Base-by-base conservation (phyloP, 2,329 filamentous ascomycete genomes). In the Leptographium lundbergii region DNA sequence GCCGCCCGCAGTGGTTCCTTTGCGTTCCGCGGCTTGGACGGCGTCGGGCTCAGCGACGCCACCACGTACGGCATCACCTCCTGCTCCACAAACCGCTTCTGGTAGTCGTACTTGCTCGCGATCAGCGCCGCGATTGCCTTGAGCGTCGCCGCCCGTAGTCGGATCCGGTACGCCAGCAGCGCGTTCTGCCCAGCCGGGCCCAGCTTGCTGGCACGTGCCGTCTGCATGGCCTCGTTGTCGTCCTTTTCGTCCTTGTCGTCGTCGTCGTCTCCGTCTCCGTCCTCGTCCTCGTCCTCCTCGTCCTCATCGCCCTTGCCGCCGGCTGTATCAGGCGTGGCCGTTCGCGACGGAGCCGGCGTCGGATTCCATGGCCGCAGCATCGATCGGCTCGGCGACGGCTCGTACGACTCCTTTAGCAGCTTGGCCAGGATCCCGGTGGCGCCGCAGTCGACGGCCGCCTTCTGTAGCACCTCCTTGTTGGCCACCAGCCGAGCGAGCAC, bases 31-130 rank as follows among this genome's bases (percentile, higher is more conserved):
- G 80, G 79, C 63, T 78, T 81, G 34, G 73, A 69, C n/a, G 79
- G 79, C 34, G 81, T 85, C 57, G 74, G 71, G 1, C 68, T 72
- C 52, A 97, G 78, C 0, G 91, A 94, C 65, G 95, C 89, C 50
- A 95, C 86, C 57, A 97, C 85, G 68, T 87, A 91, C 0, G 84
- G 80, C 52, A 95, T 79, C 56, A 88, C 81, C n/a, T 91, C 89
- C 65, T 89, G 83, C 27, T 91, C 86, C 57, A 94, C 87, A 54
- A 97, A 81, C 0, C 81, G 79, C 68, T 95, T 95, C 51, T 91
- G 81, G 67, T 92, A 89, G 27, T 88, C 83, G 65, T 97, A 91
- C 66, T 91, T 90, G 65, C 87, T 86, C 3, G 88, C 83, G 1
- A 88, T 84, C 56, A 97, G 76, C 2, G 90, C 87, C n/a, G 88